Evolutionary conservation across 1,284 basidiomycete species (phyloP).

Genomic region (Meripilus lineatus): DNA sequence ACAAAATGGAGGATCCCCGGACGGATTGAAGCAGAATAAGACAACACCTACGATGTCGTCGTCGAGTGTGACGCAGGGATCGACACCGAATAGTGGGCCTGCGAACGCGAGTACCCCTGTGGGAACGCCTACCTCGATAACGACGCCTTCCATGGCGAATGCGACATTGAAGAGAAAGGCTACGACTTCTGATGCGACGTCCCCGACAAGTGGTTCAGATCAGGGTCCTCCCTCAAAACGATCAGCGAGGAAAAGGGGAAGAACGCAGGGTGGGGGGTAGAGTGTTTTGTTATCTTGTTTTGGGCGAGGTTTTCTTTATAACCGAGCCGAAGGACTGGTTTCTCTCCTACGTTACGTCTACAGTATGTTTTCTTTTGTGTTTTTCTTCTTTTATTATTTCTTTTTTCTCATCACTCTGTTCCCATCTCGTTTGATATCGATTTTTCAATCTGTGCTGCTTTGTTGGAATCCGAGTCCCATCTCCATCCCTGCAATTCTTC

Average conservation of each 20-base stretch:
- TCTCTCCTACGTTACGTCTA: too few species aligned
- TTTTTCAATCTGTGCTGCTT: too few species aligned
- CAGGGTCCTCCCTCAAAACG: conserved; percentile 44
- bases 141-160: conserved; percentile 44
- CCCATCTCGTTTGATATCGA: too few species aligned
- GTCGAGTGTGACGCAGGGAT: conserved; percentile 20
- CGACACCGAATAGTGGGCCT: conserved; percentile 32
- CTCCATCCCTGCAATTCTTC: too few species aligned
- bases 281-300: too few species aligned
- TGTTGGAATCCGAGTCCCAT: too few species aligned
- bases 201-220: conserved; percentile 46
- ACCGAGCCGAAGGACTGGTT: too few species aligned
- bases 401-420: too few species aligned
- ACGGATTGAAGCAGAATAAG: conserved; percentile 45
- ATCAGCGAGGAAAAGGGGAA: conserved; percentile 43
- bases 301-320: too few species aligned
- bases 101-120: conserved; percentile 24
- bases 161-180: conserved; percentile 63
- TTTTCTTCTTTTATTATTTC: too few species aligned
- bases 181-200: conserved; percentile 35
- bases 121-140: conserved; percentile 27
- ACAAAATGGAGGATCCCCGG: neutral
- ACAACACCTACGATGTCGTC: conserved; percentile 34
- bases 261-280: conserved; percentile 22
- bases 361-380: too few species aligned